A percentile compares a stretch with the other conserved stretches of the same genome.
Evolutionary conservation across 2,329 filamentous ascomycete genomes (phyloP).

Genomic region (Cladosporium sp.): DNA sequence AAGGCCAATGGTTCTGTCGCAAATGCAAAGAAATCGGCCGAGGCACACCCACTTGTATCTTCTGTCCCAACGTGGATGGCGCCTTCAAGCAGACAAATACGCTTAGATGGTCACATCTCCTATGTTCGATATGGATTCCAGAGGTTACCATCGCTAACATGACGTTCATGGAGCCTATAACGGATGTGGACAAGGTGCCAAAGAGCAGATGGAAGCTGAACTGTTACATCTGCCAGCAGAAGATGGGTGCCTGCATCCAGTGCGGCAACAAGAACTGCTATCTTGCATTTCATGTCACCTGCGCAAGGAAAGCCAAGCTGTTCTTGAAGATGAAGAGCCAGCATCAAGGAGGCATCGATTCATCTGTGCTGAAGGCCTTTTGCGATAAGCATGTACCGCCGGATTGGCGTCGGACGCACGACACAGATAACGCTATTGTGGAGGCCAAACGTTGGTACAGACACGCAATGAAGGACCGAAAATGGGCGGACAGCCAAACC

Average conservation of each 20-base stretch:
- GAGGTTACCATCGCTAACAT: constrained; percentile 94
- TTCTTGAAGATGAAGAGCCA: constrained; percentile 97
- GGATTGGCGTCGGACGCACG: constrained; percentile 85
- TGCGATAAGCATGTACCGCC: constrained; percentile 92
- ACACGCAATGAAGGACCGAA: constrained; percentile 79
- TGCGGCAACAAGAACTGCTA: constrained; percentile 98
- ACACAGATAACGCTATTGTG: constrained; percentile 74
- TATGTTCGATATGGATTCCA: constrained; percentile 98
- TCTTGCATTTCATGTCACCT: constrained; percentile 95
- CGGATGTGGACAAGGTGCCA: constrained; percentile 96
- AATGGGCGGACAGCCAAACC: constrained; percentile 89
- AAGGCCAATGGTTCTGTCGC: constrained; percentile 96
- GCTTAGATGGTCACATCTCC: constrained; percentile 92
- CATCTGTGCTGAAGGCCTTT: constrained; percentile 85
- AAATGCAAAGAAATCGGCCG: constrained; percentile 95
- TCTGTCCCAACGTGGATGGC: constrained; percentile 95
- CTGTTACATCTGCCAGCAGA: constrained; percentile 96
- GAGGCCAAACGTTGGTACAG: constrained; percentile 89
- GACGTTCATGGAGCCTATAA: constrained; percentile 97
- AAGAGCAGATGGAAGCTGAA: constrained; percentile 81
- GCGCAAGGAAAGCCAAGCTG: constrained; percentile 80
- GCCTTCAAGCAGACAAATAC: constrained; percentile 98
- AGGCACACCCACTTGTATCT: constrained; percentile 92
- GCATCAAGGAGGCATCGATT: constrained; percentile 76
- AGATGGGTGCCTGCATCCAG: constrained; percentile 97